phyloP scores from a whole-genome alignment of 352 stramenopile species.

The Globisporangium cederbergense region DNA sequence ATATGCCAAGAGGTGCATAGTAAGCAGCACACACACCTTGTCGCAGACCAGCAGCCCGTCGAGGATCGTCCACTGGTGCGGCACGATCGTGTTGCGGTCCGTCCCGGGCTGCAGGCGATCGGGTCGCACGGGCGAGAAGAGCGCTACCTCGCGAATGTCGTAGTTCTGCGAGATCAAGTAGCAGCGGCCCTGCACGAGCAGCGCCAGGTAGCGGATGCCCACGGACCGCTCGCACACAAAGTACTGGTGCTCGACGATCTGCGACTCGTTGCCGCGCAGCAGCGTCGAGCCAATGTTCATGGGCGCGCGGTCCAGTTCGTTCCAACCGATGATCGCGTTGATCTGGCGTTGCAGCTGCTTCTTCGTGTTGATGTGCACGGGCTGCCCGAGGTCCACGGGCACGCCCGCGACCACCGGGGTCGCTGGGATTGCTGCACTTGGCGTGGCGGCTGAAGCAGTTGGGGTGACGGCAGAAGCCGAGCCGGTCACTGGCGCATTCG shows the following conservation, averaged over 20 bases:
- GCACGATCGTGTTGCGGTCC: conserved; percentile 66
- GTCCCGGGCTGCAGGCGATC: conserved; percentile 71
- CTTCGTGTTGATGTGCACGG: conserved; percentile 64
- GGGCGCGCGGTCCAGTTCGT: conserved; percentile 65
- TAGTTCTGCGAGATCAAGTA: conserved; percentile 85
- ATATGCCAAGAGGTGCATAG: background rate
- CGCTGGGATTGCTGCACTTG: conserved; percentile 6
- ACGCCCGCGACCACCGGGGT: conserved; percentile 40
- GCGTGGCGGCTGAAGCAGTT: background rate
- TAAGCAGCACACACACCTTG: conserved; percentile 28
- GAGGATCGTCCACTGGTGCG: conserved; percentile 87
- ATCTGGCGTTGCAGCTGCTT: conserved; percentile 83
- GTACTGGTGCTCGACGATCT: conserved; percentile 78
- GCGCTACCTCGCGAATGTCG: conserved; percentile 71
- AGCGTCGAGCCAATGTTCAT: conserved; percentile 73
- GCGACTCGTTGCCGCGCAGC: conserved; percentile 66
- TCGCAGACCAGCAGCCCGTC: conserved; percentile 81
- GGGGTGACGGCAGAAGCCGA: background rate
- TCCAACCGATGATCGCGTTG: conserved; percentile 80
- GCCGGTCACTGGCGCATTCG: background rate
- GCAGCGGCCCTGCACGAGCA: conserved; percentile 76
- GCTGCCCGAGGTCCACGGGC: conserved; percentile 60
- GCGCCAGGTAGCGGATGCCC: conserved; percentile 68
- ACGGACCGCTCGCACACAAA: conserved; percentile 83
- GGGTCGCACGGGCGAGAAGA: conserved; percentile 78